Evolutionary conservation across 345 rosid species (phyloP).

Genomic region (Salix arbutifolia): DNA sequence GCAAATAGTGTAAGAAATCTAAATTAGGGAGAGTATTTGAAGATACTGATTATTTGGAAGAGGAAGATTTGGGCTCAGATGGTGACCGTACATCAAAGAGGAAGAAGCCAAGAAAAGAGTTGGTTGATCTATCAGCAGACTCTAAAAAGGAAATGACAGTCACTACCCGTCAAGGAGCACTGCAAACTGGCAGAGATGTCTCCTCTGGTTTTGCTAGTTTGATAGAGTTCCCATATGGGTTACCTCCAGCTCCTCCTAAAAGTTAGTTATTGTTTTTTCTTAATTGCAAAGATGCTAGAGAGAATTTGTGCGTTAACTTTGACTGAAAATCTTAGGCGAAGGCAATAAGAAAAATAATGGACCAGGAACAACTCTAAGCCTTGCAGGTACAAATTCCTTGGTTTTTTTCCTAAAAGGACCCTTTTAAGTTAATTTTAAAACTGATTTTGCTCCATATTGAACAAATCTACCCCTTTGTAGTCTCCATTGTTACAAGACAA

Average conservation of each 20-base stretch:
- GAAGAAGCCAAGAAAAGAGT: conserved; percentile 24
- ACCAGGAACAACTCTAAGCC: conserved; percentile 28
- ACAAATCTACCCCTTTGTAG: conserved; percentile 24
- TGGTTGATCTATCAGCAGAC: conserved; percentile 18
- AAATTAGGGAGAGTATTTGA: conserved; percentile 10
- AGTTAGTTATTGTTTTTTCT: too few species aligned
- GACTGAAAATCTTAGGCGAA: conserved; percentile 14
- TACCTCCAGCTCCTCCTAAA: conserved; percentile 24
- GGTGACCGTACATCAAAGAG: conserved; percentile 18
- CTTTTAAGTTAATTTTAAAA: not conserved
- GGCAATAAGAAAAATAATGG: conserved; percentile 29
- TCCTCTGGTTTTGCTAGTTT: conserved; percentile 11
- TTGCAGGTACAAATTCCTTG: conserved; percentile 18
- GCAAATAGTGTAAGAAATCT: conserved; percentile 1
- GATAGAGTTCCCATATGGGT: too few species aligned
- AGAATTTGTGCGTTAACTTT: not conserved
- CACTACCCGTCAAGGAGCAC: conserved; percentile 27
- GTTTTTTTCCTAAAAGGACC: not conserved
- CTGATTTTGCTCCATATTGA: conserved; percentile 3
- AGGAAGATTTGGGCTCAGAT: conserved; percentile 26
- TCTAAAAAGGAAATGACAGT: conserved; percentile 25
- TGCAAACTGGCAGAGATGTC: conserved; percentile 24
- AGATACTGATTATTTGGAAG: conserved; percentile 36
- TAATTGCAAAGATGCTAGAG: not conserved
- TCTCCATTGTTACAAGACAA: conserved; percentile 21